phyloP scores from a whole-genome alignment of 345 rosid genomes.

The Eucalyptus sp. region DNA sequence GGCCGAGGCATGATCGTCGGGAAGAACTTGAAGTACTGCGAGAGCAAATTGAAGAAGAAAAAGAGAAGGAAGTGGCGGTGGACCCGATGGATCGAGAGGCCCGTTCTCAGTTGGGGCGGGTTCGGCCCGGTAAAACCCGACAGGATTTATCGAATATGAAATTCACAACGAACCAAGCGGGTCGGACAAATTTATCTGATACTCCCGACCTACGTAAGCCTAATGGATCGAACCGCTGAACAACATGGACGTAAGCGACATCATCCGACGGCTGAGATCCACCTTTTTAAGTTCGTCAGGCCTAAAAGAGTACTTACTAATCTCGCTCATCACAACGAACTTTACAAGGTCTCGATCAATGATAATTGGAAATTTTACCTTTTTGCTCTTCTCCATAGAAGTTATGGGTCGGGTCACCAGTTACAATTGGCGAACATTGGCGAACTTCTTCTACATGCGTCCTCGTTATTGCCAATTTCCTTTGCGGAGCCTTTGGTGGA shows the following conservation, averaged over 20 bases:
- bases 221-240: neutral
- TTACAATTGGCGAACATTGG: neutral
- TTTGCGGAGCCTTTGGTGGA: neutral
- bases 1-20: neutral
- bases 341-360: neutral
- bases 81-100: neutral
- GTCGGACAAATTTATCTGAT: neutral
- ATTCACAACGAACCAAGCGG: neutral
- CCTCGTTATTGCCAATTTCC: neutral
- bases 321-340: neutral
- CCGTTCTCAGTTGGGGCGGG: neutral
- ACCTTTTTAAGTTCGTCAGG: neutral
- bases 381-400: neutral
- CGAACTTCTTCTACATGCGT: neutral
- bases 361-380: neutral
- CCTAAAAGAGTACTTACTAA: neutral
- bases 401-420: neutral
- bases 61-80: neutral
- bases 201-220: neutral
- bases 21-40: neutral
- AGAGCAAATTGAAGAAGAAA: neutral
- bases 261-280: neutral
- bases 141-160: neutral
- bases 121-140: neutral
- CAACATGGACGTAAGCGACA: neutral